These are phyloP conservation scores for Pyrenochaeta sp. DNA, from an alignment of 2,329 filamentous ascomycete species.

Conservation along the genomic window DNA sequence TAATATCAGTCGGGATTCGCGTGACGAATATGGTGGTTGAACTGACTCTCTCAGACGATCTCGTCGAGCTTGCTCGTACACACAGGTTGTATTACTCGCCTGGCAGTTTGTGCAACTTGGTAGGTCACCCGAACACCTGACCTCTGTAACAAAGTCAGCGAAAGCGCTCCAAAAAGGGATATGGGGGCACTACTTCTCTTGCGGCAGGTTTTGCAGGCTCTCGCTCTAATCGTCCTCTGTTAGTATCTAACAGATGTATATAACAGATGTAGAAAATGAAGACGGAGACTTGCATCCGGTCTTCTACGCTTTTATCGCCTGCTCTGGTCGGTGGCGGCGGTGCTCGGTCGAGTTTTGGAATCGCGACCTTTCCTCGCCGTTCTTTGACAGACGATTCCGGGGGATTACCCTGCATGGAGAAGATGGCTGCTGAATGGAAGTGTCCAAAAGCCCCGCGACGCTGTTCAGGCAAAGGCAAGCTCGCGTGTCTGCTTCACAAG, in stretches of 20 bases:
- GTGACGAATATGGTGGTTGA: background rate
- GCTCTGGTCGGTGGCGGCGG: background rate
- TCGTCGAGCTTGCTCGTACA: conserved; percentile 43
- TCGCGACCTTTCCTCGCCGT: conserved; percentile 2
- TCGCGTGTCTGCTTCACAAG: background rate
- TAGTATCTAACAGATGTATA: too few relatives aligned
- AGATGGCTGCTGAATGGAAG: background rate
- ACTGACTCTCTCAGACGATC: conserved; percentile 44
- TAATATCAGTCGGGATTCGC: background rate
- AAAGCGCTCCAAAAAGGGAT: background rate
- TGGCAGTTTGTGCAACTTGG: conserved; percentile 45
- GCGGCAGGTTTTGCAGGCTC: conserved; percentile 40
- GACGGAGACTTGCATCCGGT: background rate
- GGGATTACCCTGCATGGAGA: background rate
- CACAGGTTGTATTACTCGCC: conserved; percentile 33
- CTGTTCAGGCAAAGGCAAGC: background rate
- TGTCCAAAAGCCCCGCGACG: background rate
- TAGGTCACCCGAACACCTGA: conserved; percentile 46
- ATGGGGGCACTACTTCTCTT: conserved; percentile 17
- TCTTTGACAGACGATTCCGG: background rate
- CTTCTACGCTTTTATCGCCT: background rate
- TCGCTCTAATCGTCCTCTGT: background rate
- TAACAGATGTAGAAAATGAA: background rate
- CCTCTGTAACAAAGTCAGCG: conserved; percentile 19
- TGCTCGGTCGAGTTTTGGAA: conserved; percentile 6